These are phyloP conservation scores for Globisporangium acanthophoron DNA, from an alignment of 352 stramenopile species.

Conservation along the genomic window DNA sequence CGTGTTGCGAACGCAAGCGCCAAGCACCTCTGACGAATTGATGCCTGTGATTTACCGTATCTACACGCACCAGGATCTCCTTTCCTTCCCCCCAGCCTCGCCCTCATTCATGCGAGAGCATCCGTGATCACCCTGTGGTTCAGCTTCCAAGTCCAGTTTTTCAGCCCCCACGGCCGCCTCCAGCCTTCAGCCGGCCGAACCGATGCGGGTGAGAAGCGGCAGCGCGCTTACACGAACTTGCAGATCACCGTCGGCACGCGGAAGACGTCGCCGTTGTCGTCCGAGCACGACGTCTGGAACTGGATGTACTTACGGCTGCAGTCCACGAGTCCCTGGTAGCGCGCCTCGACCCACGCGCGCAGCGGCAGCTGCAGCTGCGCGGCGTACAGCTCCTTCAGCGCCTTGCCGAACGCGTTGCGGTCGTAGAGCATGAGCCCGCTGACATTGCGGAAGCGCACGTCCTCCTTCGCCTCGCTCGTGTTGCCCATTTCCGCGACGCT, in stretches of 20 bases:
- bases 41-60: too few species aligned
- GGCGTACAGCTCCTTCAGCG: constrained; percentile 66
- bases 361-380: constrained; percentile 51
- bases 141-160: neutral
- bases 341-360: constrained; percentile 59
- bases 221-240: constrained; percentile 52
- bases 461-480: constrained; percentile 46
- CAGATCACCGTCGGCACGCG: constrained; percentile 84
- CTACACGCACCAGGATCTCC: too few species aligned
- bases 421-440: constrained; percentile 86
- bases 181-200: neutral
- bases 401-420: constrained; percentile 71
- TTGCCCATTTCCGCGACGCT: constrained; percentile 64
- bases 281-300: constrained; percentile 81
- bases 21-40: too few species aligned
- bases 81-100: too few species aligned
- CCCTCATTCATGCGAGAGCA: too few species aligned
- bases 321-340: constrained; percentile 81
- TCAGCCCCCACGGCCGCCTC: neutral
- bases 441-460: constrained; percentile 55
- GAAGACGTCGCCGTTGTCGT: constrained; percentile 77
- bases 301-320: constrained; percentile 78
- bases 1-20: too few species aligned
- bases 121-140: neutral
- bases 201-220: neutral